Base-by-base conservation (phyloP, 345 rosid genomes). In the Salix purpurea region DNA sequence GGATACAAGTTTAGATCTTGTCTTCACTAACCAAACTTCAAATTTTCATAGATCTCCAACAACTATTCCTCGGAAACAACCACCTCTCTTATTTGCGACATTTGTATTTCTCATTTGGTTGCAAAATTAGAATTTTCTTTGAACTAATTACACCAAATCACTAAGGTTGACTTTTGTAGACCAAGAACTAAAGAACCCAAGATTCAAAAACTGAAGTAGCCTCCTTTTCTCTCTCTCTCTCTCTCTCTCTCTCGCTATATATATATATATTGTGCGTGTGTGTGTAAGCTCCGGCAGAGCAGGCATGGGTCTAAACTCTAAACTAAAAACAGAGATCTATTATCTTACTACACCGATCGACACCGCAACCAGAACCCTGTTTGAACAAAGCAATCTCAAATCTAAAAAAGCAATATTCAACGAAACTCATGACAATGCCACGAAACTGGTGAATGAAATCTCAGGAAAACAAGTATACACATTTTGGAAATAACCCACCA, bases 301-400 rank as follows among this genome's bases (percentile, higher is more conserved):
- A 48, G n/a, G 36, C 11, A 34, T 75, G 71, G 32, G 69, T 44
- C 58, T 13, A 69, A 37, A 64, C 37, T 5, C 2, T 24, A 30
- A 28, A 12, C 67, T 4, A 11, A 64, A 64, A 46, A 11, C 37
- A 81, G 74, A 76, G 76, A 70, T 75, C 71, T 76, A 68, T 14
- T n/a, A 26, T 12, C 7, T 12, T 26, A 1, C 72, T 26, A 6
- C n/a, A 19, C 21, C 7, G 5, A 74, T 26, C 18, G 24, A 26
- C 18, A 62, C 6, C 15, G 15, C 7, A 34, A 15, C 42, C 23
- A 19, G 11, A 15, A 67, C 48, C 50, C 7, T 21, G 74, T 8
- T 73, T 8, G 46, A 40, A 30, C 26, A 61, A 71, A 54, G 60
- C 4, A 54, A 2, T 6, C 61, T 21, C 61, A 21, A 54, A 54